These are phyloP conservation scores for Euphorbia peplus DNA, from an alignment of 345 rosid species.

Conservation along the genomic window DNA sequence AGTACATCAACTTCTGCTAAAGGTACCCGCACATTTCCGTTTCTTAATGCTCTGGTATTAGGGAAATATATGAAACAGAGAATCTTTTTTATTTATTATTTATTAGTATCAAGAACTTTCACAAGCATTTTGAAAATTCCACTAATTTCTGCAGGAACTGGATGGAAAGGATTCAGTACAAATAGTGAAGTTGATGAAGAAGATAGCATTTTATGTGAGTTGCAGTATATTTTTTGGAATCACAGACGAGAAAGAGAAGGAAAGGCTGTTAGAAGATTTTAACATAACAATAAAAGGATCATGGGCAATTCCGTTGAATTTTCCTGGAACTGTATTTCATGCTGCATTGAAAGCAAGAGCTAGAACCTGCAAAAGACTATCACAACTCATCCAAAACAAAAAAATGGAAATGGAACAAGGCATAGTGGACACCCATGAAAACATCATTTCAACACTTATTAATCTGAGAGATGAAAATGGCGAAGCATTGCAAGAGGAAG, in stretches of 20 bases:
- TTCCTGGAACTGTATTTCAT: constrained; percentile 23
- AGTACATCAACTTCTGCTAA: no score
- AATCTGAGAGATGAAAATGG: constrained; percentile 26
- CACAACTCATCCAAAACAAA: neutral
- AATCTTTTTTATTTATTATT: no score
- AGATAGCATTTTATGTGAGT: constrained; percentile 18
- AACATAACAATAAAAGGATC: constrained; percentile 7
- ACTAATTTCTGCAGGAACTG: neutral
- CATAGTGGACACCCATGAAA: neutral
- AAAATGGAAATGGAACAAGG: constrained; percentile 15
- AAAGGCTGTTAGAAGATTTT: constrained; percentile 20
- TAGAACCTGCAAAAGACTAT: constrained; percentile 14
- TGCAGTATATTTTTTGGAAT: constrained; percentile 24
- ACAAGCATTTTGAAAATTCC: neutral
- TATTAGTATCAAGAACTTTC: no score
- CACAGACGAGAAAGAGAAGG: constrained; percentile 18
- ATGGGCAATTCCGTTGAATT: constrained; percentile 25
- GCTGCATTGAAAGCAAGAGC: constrained; percentile 19
- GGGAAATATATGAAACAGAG: no score
- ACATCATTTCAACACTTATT: neutral
- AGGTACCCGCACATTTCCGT: no score
- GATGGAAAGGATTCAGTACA: constrained; percentile 10
- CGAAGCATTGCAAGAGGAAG: constrained; percentile 19
- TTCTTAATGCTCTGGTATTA: no score
- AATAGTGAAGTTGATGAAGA: constrained; percentile 24